These are phyloP conservation scores for Saccharomyces hybrid DNA, from an alignment of 1,139 yeast species.

Conservation along the genomic window DNA sequence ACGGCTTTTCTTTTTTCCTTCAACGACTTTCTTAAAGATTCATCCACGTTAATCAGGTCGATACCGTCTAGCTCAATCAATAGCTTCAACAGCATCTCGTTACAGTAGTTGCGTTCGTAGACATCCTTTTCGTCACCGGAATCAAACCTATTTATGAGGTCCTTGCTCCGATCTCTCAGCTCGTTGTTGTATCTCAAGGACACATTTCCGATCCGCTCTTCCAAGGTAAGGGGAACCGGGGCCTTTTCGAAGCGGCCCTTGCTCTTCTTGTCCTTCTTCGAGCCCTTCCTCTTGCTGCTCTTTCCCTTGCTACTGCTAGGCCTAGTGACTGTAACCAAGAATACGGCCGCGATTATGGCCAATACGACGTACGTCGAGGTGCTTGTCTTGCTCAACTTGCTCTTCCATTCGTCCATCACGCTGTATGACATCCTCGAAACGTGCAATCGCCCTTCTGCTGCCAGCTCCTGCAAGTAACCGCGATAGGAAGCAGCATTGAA, in stretches of 20 bases:
- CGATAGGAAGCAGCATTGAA: not conserved
- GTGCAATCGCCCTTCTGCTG: no score
- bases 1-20: constrained; percentile 53
- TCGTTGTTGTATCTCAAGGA: constrained; percentile 22
- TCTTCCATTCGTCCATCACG: not conserved
- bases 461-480: not conserved
- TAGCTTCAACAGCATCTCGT: constrained; percentile 60
- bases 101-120: constrained; percentile 51
- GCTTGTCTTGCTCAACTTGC: not conserved
- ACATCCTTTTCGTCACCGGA: constrained; percentile 32
- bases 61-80: constrained; percentile 59
- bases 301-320: not conserved
- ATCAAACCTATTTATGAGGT: constrained; percentile 18
- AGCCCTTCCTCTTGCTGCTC: constrained; percentile 1
- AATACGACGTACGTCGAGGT: not conserved
- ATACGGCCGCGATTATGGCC: not conserved
- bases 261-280: constrained; percentile 4
- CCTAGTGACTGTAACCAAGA: not conserved
- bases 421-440: not conserved
- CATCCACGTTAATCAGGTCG: constrained; percentile 40
- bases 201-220: constrained; percentile 25
- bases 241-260: constrained; percentile 8
- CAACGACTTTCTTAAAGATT: constrained; percentile 38
- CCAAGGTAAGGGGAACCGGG: constrained; percentile 19
- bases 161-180: constrained; percentile 19